phyloP scores from a whole-genome alignment of 768 basidiomycete species.

The Lactifluus hygrophoroides region DNA sequence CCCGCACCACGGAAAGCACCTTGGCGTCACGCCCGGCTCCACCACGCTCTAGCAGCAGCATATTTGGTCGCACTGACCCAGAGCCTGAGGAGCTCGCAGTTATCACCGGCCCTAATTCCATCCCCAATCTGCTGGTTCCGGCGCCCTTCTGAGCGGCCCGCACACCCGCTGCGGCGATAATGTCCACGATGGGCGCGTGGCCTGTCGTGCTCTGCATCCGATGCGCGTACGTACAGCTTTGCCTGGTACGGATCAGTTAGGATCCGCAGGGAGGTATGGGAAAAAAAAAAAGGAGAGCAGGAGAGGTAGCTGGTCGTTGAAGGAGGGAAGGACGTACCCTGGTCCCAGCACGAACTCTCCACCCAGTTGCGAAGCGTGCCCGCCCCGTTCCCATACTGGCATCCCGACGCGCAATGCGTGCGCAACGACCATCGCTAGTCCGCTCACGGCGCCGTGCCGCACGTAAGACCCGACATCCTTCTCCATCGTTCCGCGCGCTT shows the following conservation, averaged over 20 bases:
- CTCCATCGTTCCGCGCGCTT: constrained; percentile 24
- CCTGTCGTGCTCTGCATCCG: constrained; percentile 72
- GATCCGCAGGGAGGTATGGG: too few species aligned
- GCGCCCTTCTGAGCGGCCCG: not conserved
- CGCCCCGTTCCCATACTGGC: constrained; percentile 76
- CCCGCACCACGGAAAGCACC: constrained; percentile 19
- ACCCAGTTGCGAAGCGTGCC: constrained; percentile 71
- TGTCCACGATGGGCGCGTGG: constrained; percentile 64
- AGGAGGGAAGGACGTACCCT: constrained; percentile 33
- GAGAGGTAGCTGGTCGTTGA: not conserved
- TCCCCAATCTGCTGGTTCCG: not conserved
- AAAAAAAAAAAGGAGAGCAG: not conserved
- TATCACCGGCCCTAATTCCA: not conserved
- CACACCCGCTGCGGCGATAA: constrained; percentile 56
- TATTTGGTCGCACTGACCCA: not conserved
- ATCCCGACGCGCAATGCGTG: constrained; percentile 66
- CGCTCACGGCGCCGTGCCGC: constrained; percentile 53
- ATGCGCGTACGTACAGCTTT: constrained; percentile 67
- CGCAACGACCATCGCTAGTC: constrained; percentile 65
- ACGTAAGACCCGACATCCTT: constrained; percentile 43
- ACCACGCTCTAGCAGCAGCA: constrained; percentile 4
- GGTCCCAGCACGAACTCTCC: constrained; percentile 81
- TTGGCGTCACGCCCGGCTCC: constrained; percentile 8
- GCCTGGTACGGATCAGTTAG: too few species aligned
- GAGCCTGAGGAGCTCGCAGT: not conserved